phyloP scores from a whole-genome alignment of 2,329 filamentous ascomycete species.

The Cyclaneusma minus region DNA sequence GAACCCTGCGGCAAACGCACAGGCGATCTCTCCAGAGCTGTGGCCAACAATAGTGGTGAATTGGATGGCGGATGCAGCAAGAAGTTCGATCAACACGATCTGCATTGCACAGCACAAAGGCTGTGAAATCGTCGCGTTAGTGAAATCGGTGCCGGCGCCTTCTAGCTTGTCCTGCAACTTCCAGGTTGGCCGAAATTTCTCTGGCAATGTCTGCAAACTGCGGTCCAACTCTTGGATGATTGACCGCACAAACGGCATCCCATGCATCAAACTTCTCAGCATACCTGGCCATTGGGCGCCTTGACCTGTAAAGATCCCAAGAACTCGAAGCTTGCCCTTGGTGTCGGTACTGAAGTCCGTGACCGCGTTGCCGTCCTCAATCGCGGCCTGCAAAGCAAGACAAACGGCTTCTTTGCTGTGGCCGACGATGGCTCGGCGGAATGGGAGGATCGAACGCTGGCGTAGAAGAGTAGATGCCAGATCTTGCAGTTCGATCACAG shows the following conservation, averaged over 20 bases:
- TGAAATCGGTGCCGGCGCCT: slow-evolving; percentile 9
- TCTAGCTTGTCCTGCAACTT: too few species aligned
- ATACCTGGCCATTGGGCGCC: slow-evolving; percentile 15
- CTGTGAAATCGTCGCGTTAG: slow-evolving; percentile 22
- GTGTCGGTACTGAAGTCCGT: too few species aligned
- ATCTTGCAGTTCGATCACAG: too few species aligned
- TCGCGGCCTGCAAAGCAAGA: too few species aligned
- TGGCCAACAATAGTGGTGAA: slow-evolving; percentile 25
- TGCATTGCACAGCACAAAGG: slow-evolving; percentile 29
- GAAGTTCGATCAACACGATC: slow-evolving; percentile 24
- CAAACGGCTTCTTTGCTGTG: too few species aligned
- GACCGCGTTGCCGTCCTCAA: too few species aligned
- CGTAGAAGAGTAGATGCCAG: slow-evolving; percentile 15
- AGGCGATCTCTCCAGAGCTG: slow-evolving; percentile 30
- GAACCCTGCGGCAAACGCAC: slow-evolving; percentile 24
- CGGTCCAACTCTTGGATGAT: too few species aligned
- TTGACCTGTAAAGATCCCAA: slow-evolving; percentile 16
- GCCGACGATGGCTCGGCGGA: too few species aligned
- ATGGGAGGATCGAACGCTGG: too few species aligned
- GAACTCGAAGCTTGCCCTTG: slow-evolving; percentile 8
- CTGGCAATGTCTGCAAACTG: too few species aligned
- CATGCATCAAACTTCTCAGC: slow-evolving; percentile 11
- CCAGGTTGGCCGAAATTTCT: too few species aligned
- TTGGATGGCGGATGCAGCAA: slow-evolving; percentile 23
- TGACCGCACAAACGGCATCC: neutral